These are phyloP conservation scores for Aspergillus ellipticus DNA, from an alignment of 495 filamentous ascomycete genomes.

Conservation along the genomic window DNA sequence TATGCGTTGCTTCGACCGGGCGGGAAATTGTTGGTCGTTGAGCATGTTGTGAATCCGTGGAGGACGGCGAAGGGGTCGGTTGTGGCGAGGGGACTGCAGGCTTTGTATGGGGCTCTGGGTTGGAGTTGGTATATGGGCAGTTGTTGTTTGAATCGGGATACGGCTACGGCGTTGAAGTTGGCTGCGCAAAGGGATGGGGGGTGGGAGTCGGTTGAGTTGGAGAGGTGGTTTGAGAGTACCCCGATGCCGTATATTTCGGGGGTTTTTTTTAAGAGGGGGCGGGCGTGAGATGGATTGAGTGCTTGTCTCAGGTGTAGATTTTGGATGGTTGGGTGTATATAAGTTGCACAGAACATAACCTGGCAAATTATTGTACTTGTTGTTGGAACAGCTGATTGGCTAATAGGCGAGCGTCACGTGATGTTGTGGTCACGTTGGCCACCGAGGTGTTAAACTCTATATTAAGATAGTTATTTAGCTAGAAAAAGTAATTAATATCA, in stretches of 20 bases:
- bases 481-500: too few species aligned
- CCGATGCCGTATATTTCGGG: constrained; percentile 55
- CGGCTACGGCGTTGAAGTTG: constrained; percentile 44
- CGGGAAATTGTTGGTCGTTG: constrained; percentile 64
- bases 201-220: constrained; percentile 55
- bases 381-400: too few species aligned
- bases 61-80: constrained; percentile 43
- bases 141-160: constrained; percentile 56
- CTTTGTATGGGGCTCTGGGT: constrained; percentile 28
- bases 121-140: constrained; percentile 54
- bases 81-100: constrained; percentile 44
- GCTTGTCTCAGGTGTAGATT: too few species aligned
- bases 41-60: constrained; percentile 61
- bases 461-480: too few species aligned
- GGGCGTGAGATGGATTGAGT: too few species aligned
- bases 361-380: too few species aligned
- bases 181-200: constrained; percentile 45
- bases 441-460: too few species aligned
- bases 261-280: constrained; percentile 48
- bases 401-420: too few species aligned
- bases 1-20: constrained; percentile 64
- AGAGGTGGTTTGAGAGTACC: constrained; percentile 42
- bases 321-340: too few species aligned
- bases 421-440: too few species aligned
- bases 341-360: too few species aligned